Evolutionary conservation across 306 rosid genomes (phyloP), one percentile per base, ranked within the genome.

Genomic region (Fragaria iinumae): DNA sequence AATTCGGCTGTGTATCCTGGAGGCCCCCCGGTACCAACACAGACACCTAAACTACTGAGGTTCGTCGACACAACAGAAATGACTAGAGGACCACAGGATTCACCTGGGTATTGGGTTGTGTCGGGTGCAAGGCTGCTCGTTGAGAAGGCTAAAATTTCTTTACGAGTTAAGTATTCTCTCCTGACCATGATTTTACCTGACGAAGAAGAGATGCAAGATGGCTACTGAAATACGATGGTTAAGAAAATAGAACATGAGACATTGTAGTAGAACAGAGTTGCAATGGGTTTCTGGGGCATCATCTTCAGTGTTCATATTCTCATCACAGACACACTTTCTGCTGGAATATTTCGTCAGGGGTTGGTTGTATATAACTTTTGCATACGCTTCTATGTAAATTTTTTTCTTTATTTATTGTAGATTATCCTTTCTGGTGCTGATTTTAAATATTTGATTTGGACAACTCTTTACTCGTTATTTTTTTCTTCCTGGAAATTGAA

Each of bases 11-110:
- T 93, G 47, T 93, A 93, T 83, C 96, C 98, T 3, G 94, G 87
- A 0, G 96, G 94, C 21, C 98, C 98, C 74, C 98, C 96, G 0
- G 90, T 87, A 66, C 86, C 91, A 5, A 80, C 96, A 7, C 95
- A 89, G 78, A 50, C 90, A 1, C 88, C 90, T 12, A 93, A 93
- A 80, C 95, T 93, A 63, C 82, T 91, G 71, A 91, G 77, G 86
- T 89, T 89, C 76, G 95, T 93, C 38, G 98, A 93, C 87, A 93
- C 98, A 23, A 86, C 93, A 21, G 98, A 93, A 87, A 89, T 91
- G 92, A 93, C 95, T n/a, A 86, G 95, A 85, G 98, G 95, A 41
- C 96, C 98, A 5, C 98, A 91, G 87, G 91, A 93, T 76, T 71
- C 79, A 11, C 98, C 98, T 48, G 98, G 98, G 44, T 93, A 91